A percentile compares a stretch with the other conserved stretches of the same genome.
These are phyloP conservation scores for Sporothrix humicola DNA, from an alignment of 2,329 filamentous ascomycete genomes.

Conservation along the genomic window DNA sequence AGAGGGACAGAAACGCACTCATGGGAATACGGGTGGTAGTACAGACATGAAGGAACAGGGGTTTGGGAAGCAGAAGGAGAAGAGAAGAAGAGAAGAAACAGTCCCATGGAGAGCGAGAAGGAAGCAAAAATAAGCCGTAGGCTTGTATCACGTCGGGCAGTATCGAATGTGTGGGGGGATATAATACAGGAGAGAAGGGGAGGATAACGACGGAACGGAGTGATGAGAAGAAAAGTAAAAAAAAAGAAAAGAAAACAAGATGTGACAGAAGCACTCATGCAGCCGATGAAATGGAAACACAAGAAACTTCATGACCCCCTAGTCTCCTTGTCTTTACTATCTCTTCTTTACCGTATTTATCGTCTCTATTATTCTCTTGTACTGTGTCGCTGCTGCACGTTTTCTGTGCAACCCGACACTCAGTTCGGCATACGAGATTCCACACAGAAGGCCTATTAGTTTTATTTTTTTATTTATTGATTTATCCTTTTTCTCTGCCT, in stretches of 20 bases:
- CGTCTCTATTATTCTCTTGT: not conserved
- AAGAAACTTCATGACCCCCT: not conserved
- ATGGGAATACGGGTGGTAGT: not conserved
- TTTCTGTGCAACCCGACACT: not conserved
- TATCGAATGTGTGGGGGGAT: not conserved
- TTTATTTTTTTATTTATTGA: not conserved
- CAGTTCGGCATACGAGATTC: not conserved
- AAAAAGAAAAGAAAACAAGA: not conserved
- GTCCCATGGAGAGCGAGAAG: not conserved
- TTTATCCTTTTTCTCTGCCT: not conserved
- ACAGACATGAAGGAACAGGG: constrained; percentile 1
- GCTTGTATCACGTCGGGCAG: constrained; percentile 9
- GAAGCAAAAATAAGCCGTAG: not conserved
- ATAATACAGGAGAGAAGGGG: not conserved
- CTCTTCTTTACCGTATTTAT: not conserved
- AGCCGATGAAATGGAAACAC: not conserved
- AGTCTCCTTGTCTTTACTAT: not conserved
- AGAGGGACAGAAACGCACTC: not conserved
- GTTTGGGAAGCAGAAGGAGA: not conserved
- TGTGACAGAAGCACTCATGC: not conserved
- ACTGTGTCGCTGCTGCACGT: not conserved
- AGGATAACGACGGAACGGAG: not conserved
- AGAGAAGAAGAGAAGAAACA: not conserved
- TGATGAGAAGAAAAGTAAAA: not conserved
- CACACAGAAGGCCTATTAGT: no score